Base-by-base conservation (phyloP, 2,329 filamentous ascomycete genomes). In the Colletotrichum shisoi region DNA sequence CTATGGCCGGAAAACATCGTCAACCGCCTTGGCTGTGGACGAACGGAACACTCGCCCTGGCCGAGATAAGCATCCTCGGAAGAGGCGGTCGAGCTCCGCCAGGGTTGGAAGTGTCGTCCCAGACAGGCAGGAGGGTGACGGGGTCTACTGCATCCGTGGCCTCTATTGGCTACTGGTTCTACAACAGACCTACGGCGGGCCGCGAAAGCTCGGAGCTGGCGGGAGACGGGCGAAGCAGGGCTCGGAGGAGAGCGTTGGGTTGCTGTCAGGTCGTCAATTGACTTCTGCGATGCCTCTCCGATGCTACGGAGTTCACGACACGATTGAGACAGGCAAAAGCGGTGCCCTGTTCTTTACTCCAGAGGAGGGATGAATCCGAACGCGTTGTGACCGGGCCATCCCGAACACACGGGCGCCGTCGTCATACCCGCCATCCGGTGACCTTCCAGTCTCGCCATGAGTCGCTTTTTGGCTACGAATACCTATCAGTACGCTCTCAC, bases 371-470 rank as follows among this genome's bases (percentile, higher is more conserved):
- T 17, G 37, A 51, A 8, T 15, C n/a, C 48, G 42, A 56, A 62
- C 44, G 54, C 44, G 48, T 59, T 54, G 61, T 42, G 54, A 19
- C 37, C 48, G 61, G 61, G 45, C 42, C 46, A 34, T 44, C 53
- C 34, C 15, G 37, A 34, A 39, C 37, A 48, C 61, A 42, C 42
- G 64, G 61, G 37, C 27, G 42, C 27, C n/a, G 27, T 37, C 27
- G 12, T 31, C 17, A 19, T 42, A 42, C 12, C 24, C 8, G 27
- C 46, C 34, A 27, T 63, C 40, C 42, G 59, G 54, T 67, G 6
- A 19, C 46, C 24, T 27, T 63, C 40, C 42, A 64, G 61, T 67
- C 64, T 59, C 64, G 59, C 61, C 64, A 54, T 67, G 64, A 64
- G 64, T 54, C 49, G 64, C 64, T 48, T 67, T 45, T 67, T 62